Conservation (phyloP, 768 basidiomycete genomes). For the Leccinum pellstonianum region DNA sequence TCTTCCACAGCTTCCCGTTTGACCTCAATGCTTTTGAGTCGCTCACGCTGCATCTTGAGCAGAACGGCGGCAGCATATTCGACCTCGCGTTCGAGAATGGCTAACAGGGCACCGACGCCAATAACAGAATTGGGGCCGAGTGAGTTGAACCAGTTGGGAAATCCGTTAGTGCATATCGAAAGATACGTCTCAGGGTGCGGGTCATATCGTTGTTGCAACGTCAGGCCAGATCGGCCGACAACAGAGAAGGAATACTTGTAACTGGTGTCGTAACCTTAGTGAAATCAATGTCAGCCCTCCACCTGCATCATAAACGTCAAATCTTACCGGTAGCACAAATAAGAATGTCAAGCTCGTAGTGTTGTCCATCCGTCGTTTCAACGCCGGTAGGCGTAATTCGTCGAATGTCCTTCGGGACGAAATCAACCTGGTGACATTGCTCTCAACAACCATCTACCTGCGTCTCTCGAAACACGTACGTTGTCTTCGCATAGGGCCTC, state of each 20-base stretch:
- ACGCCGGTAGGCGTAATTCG: slow-evolving; percentile 51
- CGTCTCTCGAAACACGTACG: background rate
- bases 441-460: background rate
- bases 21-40: slow-evolving; percentile 59
- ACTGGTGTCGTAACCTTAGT: slow-evolving; percentile 43
- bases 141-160: slow-evolving; percentile 66
- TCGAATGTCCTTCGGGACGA: slow-evolving; percentile 30
- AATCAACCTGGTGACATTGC: slow-evolving; percentile 35
- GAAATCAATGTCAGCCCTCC: background rate
- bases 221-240: slow-evolving; percentile 53
- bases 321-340: slow-evolving; percentile 56
- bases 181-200: slow-evolving; percentile 61
- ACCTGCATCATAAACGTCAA: background rate
- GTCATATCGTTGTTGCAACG: slow-evolving; percentile 51
- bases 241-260: slow-evolving; percentile 50
- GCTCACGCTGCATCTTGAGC: slow-evolving; percentile 61
- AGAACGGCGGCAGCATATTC: slow-evolving; percentile 56
- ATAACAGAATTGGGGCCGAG: slow-evolving; percentile 58
- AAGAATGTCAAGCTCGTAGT: slow-evolving; percentile 56
- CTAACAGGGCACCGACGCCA: slow-evolving; percentile 54
- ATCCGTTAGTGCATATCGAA: slow-evolving; percentile 55
- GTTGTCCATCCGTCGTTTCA: slow-evolving; percentile 52
- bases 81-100: slow-evolving; percentile 54
- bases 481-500: slow-evolving; percentile 38
- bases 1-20: slow-evolving; percentile 59